Percentiles rank a stretch among this genome's conserved stretches.
These are phyloP conservation scores for Fusarium nodosum DNA, from an alignment of 2,329 filamentous ascomycete species.

Conservation along the genomic window DNA sequence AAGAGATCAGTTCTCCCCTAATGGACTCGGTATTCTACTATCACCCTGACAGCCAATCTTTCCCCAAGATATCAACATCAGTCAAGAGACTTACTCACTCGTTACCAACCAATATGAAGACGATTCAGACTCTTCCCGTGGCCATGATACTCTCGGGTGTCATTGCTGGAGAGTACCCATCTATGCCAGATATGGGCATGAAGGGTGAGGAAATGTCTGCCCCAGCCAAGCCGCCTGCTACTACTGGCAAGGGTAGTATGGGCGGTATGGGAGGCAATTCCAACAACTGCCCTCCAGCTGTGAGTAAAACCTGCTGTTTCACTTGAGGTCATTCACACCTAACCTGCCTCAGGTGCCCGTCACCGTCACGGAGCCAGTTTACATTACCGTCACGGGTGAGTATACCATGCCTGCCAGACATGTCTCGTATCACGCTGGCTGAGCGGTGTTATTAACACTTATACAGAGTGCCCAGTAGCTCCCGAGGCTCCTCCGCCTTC, in stretches of 20 bases:
- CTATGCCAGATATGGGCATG: not conserved
- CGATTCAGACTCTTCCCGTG: slow-evolving; percentile 1
- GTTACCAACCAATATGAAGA: slow-evolving; percentile 23
- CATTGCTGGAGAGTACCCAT: slow-evolving; percentile 8
- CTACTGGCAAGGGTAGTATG: slow-evolving; percentile 55
- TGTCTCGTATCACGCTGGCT: not conserved
- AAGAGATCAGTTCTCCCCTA: not conserved
- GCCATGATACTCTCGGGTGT: slow-evolving; percentile 23
- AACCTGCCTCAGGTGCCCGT: slow-evolving; percentile 43
- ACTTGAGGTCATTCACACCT: not conserved
- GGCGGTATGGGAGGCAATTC: slow-evolving; percentile 41
- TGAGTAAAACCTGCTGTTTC: slow-evolving; percentile 45
- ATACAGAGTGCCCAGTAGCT: slow-evolving; percentile 58
- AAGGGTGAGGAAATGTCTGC: not conserved
- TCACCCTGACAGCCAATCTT: not conserved
- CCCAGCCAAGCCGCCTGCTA: slow-evolving; percentile 49
- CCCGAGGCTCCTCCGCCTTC: slow-evolving; percentile 6
- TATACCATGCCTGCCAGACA: not conserved
- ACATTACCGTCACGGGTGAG: slow-evolving; percentile 62
- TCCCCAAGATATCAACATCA: not conserved
- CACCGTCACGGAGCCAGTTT: slow-evolving; percentile 59
- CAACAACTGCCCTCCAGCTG: slow-evolving; percentile 59
- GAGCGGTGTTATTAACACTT: slow-evolving; percentile 44
- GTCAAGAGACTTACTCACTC: not conserved
- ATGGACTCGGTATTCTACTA: not conserved